Percentiles rank a stretch among this genome's conserved stretches.
Conservation (phyloP, 2,329 filamentous ascomycete species). For the Fusarium sp. region DNA sequence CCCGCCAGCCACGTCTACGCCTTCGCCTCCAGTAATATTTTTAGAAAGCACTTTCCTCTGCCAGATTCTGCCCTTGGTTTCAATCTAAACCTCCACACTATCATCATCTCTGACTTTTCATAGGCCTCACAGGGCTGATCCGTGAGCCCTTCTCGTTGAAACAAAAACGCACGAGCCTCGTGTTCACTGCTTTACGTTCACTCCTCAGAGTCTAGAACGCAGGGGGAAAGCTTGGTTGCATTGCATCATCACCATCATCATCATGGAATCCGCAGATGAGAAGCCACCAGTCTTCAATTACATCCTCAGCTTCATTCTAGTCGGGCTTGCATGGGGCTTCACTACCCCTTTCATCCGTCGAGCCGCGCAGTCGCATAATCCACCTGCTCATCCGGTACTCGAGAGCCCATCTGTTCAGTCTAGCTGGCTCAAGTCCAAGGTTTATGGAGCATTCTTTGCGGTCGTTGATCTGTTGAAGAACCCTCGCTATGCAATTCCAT, state of each 20-base stretch:
- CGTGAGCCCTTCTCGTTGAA: background rate
- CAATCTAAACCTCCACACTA: constrained; percentile 34
- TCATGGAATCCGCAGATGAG: constrained; percentile 32
- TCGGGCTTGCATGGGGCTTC: constrained; percentile 92
- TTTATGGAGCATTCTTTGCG: constrained; percentile 76
- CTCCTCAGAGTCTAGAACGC: constrained; percentile 31
- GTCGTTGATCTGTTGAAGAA: constrained; percentile 82
- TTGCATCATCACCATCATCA: constrained; percentile 20
- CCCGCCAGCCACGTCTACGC: constrained; percentile 37
- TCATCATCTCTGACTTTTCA: constrained; percentile 20
- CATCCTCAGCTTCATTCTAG: constrained; percentile 87
- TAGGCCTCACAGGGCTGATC: constrained; percentile 30
- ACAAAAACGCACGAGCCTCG: constrained; percentile 36
- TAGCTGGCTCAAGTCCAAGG: constrained; percentile 71
- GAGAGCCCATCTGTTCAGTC: constrained; percentile 61
- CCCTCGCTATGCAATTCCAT: constrained; percentile 84
- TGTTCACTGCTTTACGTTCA: constrained; percentile 25
- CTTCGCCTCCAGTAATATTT: constrained; percentile 41
- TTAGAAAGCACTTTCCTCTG: constrained; percentile 33
- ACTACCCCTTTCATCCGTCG: constrained; percentile 92
- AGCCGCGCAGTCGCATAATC: constrained; percentile 81
- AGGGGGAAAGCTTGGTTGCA: constrained; percentile 11
- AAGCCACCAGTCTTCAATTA: constrained; percentile 78
- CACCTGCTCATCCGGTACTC: constrained; percentile 68
- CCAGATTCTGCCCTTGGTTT: constrained; percentile 29